These are phyloP conservation scores for Polymyxa betae DNA, from an alignment of 208 protist genomes.

Conservation along the genomic window DNA sequence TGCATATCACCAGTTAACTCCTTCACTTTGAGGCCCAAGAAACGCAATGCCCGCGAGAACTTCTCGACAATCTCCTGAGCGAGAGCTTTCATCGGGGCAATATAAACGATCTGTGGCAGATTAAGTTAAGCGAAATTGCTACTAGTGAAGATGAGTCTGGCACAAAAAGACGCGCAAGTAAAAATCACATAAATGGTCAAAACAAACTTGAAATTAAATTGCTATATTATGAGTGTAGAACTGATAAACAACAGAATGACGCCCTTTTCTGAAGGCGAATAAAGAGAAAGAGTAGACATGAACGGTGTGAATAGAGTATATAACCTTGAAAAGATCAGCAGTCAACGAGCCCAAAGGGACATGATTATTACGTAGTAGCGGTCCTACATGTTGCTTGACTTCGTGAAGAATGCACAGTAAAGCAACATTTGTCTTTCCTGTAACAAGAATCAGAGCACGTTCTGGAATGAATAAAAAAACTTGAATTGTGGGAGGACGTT, in stretches of 20 bases:
- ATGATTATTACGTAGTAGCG: not conserved
- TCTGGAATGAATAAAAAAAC: not conserved
- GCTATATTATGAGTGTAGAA: too few relatives aligned
- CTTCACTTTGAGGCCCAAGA: constrained; percentile 71
- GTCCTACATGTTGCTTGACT: constrained; percentile 68
- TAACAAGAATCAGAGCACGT: not conserved
- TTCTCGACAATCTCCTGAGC: constrained; percentile 98
- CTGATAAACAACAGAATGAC: too few relatives aligned
- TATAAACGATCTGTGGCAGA: constrained; percentile 94
- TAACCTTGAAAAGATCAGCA: not conserved
- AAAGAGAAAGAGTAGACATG: not conserved
- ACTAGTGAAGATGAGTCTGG: too few relatives aligned
- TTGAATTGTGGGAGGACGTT: too few relatives aligned
- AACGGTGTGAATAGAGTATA: not conserved
- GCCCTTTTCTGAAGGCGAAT: too few relatives aligned
- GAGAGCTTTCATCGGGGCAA: constrained; percentile 99
- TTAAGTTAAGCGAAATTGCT: not conserved
- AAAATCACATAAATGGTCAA: too few relatives aligned
- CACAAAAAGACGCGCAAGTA: too few relatives aligned
- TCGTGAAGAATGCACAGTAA: constrained; percentile 94
- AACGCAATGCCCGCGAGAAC: constrained; percentile 87
- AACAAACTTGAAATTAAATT: too few relatives aligned
- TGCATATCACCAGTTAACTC: constrained; percentile 97
- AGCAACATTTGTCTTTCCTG: constrained; percentile 99
- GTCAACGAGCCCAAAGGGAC: constrained; percentile 18